Conservation (phyloP, 164 flowering plant genomes). For the Echeveria elegans region DNA sequence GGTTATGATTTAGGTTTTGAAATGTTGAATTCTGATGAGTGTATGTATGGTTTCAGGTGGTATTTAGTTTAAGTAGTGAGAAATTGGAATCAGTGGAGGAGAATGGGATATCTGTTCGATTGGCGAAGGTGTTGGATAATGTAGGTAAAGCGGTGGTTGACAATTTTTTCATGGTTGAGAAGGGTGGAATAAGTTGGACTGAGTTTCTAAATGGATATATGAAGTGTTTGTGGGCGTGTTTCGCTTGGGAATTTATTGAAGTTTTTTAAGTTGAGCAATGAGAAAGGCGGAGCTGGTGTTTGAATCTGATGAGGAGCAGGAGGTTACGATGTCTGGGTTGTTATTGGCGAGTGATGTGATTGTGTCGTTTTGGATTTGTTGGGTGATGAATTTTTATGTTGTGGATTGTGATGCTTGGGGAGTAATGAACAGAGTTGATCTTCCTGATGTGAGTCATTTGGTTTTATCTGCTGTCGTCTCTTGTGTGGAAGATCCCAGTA, state of each 20-base stretch:
- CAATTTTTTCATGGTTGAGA: conserved; percentile 42
- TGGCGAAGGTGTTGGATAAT: conserved; percentile 38
- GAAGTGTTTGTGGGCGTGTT: conserved; percentile 58
- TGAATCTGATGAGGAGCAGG: conserved; percentile 39
- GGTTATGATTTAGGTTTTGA: background rate
- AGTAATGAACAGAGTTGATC: conserved; percentile 15
- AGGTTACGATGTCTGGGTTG: conserved; percentile 41
- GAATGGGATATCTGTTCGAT: conserved; percentile 26
- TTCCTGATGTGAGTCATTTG: conserved; percentile 63
- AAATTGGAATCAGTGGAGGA: conserved; percentile 24
- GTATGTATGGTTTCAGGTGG: conserved; percentile 35
- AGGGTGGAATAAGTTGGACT: conserved; percentile 58
- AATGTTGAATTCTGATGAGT: background rate
- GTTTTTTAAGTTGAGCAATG: conserved; percentile 33
- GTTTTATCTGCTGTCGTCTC: conserved; percentile 52
- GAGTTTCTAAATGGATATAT: conserved; percentile 71
- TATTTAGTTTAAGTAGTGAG: conserved; percentile 30
- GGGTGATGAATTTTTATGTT: conserved; percentile 46
- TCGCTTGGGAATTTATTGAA: conserved; percentile 40
- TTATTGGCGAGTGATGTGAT: conserved; percentile 40
- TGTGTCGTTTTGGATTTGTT: conserved; percentile 64
- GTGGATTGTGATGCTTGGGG: conserved; percentile 13
- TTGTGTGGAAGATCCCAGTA: conserved; percentile 37
- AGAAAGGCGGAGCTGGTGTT: conserved; percentile 46
- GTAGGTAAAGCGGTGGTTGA: conserved; percentile 57